phyloP scores from a whole-genome alignment of 441 rosid genomes.

The Monsonia emarginata region DNA sequence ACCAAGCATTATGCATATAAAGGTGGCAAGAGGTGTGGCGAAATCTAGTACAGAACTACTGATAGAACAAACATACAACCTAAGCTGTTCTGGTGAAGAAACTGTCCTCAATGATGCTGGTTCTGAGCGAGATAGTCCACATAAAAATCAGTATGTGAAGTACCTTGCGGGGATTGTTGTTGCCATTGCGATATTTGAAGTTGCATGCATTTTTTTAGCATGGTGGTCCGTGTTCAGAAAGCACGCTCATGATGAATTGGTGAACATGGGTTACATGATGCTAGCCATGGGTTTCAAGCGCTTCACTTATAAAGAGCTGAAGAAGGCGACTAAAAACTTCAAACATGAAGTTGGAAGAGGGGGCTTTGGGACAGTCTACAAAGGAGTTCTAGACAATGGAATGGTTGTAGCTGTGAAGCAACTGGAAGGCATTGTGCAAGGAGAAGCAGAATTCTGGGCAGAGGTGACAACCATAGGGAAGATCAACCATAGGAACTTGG shows the following conservation, averaged over 20 bases:
- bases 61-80: not conserved
- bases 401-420: constrained; percentile 25
- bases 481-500: constrained; percentile 1
- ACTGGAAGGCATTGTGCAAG: constrained; percentile 18
- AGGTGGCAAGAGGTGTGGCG: not conserved
- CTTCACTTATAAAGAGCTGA: constrained; percentile 20
- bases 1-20: too few relatives aligned
- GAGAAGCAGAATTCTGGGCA: constrained; percentile 25
- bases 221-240: constrained; percentile 21
- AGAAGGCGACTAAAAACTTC: constrained; percentile 23
- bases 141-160: constrained; percentile 14
- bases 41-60: not conserved
- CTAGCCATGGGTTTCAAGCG: constrained; percentile 23
- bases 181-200: constrained; percentile 13
- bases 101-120: not conserved
- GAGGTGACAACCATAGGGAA: constrained; percentile 22
- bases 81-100: constrained; percentile 14
- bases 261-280: constrained; percentile 17
- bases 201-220: constrained; percentile 1
- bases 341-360: constrained; percentile 23
- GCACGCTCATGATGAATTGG: constrained; percentile 4
- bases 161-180: constrained; percentile 15
- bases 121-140: not conserved
- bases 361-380: constrained; percentile 20
- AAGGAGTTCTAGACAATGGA: constrained; percentile 13